Evolutionary conservation across 1,284 basidiomycete genomes (phyloP), one percentile per base, ranked within the genome.

Genomic region (Anthracocystis walkeri): DNA sequence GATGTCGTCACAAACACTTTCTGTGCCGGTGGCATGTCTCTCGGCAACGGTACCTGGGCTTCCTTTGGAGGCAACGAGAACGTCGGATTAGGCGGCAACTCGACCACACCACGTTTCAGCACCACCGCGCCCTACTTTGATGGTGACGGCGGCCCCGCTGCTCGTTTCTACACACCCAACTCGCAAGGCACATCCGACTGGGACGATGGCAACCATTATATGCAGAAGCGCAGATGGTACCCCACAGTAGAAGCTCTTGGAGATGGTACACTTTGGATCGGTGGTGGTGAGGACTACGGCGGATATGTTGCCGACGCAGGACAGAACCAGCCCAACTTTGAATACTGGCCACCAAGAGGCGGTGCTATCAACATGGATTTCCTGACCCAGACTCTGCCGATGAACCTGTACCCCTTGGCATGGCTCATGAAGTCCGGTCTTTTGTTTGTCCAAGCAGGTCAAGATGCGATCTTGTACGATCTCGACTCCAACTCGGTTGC

Each of bases 1-100:
- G 79, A 85, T 35, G 79, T 86, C n/a, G 55, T 69, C 46, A 82
- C 84, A 49, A 86, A 86, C 63, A 77, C 84, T 18, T 86, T 86
- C 60, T 86, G 85, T 42, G 85, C 85, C 3, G 78, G 80, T n/a
- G 84, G 84, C 5, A 75, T 77, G 49, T 69, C 69, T 23, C 65
- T 85, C 38, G 82, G 80, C n/a, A 82, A 85, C 66, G 84, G 84
- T 6, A 78, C 74, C 12, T 85, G 83, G 82, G 58, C 80, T 40
- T 75, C 78, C 23, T 77, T 78, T 23, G 83, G 84, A 20, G 84
- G 84, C 18, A 85, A 85, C 57, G 70, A 85, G 58, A 81, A 81
- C 35, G 74, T 85, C 29, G 72, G 73, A 3, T 65, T 56, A n/a
- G 80, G 78, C 18, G 83, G 83, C 46, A 69, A 65, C 45, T 38